phyloP scores from a whole-genome alignment of 129 eudicot species.

The Flaveria sonorensis region DNA sequence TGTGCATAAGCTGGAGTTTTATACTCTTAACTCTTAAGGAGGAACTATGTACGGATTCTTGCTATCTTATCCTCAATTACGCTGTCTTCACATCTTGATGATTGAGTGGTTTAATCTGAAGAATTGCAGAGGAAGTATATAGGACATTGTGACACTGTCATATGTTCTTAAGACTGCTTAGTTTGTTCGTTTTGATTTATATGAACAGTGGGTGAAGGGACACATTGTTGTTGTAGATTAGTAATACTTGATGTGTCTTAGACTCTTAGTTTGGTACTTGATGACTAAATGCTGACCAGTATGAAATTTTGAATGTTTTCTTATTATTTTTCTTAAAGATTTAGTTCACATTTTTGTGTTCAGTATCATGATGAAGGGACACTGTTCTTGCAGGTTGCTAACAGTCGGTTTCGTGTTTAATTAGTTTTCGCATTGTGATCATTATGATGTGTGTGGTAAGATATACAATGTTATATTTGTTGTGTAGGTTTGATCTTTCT shows the following conservation, averaged over 20 bases:
- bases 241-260: background rate
- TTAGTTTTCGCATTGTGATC: slow-evolving; percentile 15
- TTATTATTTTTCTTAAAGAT: background rate
- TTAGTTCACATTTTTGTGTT: background rate
- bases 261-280: slow-evolving; percentile 12
- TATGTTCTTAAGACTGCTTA: background rate
- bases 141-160: background rate
- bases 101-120: slow-evolving; percentile 10
- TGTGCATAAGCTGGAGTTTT: background rate
- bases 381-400: slow-evolving; percentile 12
- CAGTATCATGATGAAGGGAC: slow-evolving; percentile 12
- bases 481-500: background rate
- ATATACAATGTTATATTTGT: slow-evolving; percentile 12
- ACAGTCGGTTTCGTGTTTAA: background rate
- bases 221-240: slow-evolving; percentile 13
- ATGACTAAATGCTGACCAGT: slow-evolving; percentile 3
- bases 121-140: background rate
- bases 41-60: background rate
- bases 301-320: background rate
- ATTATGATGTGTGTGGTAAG: background rate
- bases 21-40: background rate
- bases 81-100: slow-evolving; percentile 1
- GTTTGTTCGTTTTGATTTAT: slow-evolving; percentile 14
- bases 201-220: slow-evolving; percentile 18
- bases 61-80: slow-evolving; percentile 19